Evolutionary conservation across 805 yeast genomes (phyloP).

Genomic region (Cyberlindnera saturnus): DNA sequence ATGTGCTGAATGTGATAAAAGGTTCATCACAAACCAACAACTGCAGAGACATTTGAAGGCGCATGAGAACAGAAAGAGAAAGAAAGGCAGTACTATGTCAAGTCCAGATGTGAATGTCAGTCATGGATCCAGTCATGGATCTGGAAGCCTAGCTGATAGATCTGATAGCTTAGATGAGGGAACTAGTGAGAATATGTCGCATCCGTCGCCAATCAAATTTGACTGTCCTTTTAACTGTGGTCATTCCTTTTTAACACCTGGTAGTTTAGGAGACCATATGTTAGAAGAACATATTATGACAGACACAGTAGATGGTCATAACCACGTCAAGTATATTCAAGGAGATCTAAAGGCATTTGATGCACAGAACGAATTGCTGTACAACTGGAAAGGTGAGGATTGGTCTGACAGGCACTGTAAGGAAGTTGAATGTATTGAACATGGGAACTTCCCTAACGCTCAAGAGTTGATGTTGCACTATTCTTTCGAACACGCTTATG

Average conservation of each 20-base stretch:
- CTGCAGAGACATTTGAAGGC: conserved; percentile 54
- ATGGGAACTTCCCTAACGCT: not conserved
- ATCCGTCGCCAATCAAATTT: not conserved
- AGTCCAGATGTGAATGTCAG: too few relatives aligned
- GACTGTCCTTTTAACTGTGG: conserved; percentile 2
- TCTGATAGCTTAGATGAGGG: too few relatives aligned
- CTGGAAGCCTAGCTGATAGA: too few relatives aligned
- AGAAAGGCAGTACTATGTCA: too few relatives aligned
- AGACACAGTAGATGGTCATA: not conserved
- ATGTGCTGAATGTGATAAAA: conserved; percentile 53
- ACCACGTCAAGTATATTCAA: not conserved
- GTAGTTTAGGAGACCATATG: not conserved
- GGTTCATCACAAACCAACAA: conserved; percentile 55
- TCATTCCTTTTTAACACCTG: not conserved
- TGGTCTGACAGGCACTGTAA: not conserved
- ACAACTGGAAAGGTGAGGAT: not conserved
- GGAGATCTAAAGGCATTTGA: not conserved
- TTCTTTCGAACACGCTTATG: not conserved
- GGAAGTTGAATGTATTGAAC: not conserved
- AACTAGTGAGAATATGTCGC: not conserved
- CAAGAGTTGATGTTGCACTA: not conserved
- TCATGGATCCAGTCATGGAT: too few relatives aligned
- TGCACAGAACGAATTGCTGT: not conserved
- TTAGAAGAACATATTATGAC: conserved; percentile 1
- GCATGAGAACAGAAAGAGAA: conserved; percentile 27